phyloP scores from a whole-genome alignment of 257 asterid species.

The Solanum chiquidenum region DNA sequence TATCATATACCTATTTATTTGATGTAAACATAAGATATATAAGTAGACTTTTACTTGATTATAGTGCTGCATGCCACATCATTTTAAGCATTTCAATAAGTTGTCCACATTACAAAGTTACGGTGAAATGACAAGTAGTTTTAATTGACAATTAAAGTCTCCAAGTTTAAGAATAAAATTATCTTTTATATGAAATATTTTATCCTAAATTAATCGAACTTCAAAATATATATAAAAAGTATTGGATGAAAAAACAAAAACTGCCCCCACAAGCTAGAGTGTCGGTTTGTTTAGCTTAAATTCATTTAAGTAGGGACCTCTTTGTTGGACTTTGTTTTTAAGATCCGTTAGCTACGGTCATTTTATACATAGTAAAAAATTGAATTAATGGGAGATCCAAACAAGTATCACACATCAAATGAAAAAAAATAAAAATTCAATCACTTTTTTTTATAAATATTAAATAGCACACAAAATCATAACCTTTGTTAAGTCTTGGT shows the following conservation, averaged over 20 bases:
- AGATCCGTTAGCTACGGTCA: background rate
- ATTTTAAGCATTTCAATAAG: background rate
- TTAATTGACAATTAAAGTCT: background rate
- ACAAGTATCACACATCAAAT: too few species aligned
- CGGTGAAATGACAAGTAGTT: too few species aligned
- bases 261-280: background rate
- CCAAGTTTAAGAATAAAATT: background rate
- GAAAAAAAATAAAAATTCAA: background rate
- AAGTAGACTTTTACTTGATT: background rate
- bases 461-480: background rate
- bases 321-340: background rate
- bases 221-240: background rate
- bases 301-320: background rate
- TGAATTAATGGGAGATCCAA: background rate
- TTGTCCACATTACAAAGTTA: too few species aligned
- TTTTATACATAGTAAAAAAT: background rate
- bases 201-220: background rate
- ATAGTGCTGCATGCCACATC: background rate
- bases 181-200: rapidly evolving
- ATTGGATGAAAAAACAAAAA: background rate
- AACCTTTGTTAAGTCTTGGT: background rate
- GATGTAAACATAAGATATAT: background rate
- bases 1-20: background rate
- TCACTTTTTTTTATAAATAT: background rate
- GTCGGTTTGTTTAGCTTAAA: background rate